Conservation (phyloP, 192 early-diverging fungal species). For the Linnemannia exigua region DNA sequence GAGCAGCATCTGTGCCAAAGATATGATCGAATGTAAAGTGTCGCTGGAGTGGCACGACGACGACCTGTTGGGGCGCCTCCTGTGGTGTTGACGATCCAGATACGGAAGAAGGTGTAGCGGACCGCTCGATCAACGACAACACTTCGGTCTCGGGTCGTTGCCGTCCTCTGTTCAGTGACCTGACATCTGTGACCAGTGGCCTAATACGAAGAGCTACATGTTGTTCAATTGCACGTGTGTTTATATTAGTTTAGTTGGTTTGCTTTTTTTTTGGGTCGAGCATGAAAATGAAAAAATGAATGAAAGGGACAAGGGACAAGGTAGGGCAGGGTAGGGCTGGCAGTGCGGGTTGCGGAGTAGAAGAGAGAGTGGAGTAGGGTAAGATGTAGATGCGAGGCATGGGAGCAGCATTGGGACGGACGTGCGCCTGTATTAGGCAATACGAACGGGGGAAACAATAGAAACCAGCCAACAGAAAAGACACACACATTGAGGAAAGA, state of each 20-base stretch:
- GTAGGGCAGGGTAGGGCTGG: no score
- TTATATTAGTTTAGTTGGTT: background rate
- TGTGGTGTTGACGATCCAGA: constrained; percentile 16
- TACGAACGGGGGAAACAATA: background rate
- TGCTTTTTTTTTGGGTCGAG: background rate
- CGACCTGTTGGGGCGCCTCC: constrained; percentile 41
- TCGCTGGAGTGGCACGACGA: constrained; percentile 42
- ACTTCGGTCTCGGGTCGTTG: constrained; percentile 41
- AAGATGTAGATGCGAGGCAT: background rate
- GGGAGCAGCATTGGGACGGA: constrained; percentile 2
- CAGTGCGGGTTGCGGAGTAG: constrained; percentile 8
- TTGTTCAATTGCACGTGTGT: background rate
- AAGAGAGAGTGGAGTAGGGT: constrained; percentile 2
- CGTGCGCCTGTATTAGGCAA: background rate
- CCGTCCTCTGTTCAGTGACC: constrained; percentile 18
- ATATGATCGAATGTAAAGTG: constrained; percentile 77
- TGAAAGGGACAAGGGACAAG: background rate
- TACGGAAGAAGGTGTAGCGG: constrained; percentile 24
- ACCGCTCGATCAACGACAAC: constrained; percentile 36
- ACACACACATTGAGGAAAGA: background rate
- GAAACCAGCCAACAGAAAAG: background rate
- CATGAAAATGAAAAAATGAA: background rate
- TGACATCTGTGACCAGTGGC: constrained; percentile 42
- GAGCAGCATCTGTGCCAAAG: constrained; percentile 71
- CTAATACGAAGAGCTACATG: constrained; percentile 45